Percentiles rank a stretch among this genome's conserved stretches.
Conservation (phyloP, 2,329 filamentous ascomycete species). For the Cladosporium sp. region DNA sequence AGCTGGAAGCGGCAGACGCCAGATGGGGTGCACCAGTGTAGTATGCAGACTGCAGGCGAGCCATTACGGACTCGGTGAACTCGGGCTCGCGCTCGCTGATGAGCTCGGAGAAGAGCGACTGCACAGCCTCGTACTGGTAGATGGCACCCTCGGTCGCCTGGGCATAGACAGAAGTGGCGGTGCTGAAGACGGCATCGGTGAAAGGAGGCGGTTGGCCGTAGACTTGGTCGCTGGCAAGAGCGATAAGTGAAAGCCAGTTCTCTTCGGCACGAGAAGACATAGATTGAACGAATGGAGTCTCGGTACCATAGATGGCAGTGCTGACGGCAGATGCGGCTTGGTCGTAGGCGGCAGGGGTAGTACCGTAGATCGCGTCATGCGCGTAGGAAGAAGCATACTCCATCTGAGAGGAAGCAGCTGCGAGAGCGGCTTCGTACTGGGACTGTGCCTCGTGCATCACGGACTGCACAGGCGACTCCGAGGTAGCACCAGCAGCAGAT, state of each 20-base stretch:
- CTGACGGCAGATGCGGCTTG: constrained; percentile 47
- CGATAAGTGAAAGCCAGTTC: constrained; percentile 64
- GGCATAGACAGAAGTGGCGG: constrained; percentile 61
- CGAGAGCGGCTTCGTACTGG: constrained; percentile 25
- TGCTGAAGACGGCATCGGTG: constrained; percentile 48
- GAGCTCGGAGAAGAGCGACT: constrained; percentile 73
- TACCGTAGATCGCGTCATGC: constrained; percentile 48
- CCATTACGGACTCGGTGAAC: constrained; percentile 79
- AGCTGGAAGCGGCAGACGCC: constrained; percentile 56
- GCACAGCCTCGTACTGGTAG: constrained; percentile 68
- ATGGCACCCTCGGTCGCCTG: constrained; percentile 62
- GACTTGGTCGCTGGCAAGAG: constrained; percentile 66
- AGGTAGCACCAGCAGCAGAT: constrained; percentile 24
- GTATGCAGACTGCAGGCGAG: constrained; percentile 69
- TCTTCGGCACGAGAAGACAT: constrained; percentile 57
- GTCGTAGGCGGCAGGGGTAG: constrained; percentile 42
- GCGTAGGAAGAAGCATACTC: constrained; percentile 49
- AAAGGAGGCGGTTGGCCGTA: constrained; percentile 65
- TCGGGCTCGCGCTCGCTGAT: constrained; percentile 74
- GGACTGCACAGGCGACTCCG: constrained; percentile 25
- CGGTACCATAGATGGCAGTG: constrained; percentile 47
- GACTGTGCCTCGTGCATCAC: constrained; percentile 25
- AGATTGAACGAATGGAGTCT: constrained; percentile 56
- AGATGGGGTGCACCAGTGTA: constrained; percentile 63
- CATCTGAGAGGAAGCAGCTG: constrained; percentile 39